Base-by-base conservation (phyloP, 139 green algal genomes). In the Coelastrella sp. region DNA sequence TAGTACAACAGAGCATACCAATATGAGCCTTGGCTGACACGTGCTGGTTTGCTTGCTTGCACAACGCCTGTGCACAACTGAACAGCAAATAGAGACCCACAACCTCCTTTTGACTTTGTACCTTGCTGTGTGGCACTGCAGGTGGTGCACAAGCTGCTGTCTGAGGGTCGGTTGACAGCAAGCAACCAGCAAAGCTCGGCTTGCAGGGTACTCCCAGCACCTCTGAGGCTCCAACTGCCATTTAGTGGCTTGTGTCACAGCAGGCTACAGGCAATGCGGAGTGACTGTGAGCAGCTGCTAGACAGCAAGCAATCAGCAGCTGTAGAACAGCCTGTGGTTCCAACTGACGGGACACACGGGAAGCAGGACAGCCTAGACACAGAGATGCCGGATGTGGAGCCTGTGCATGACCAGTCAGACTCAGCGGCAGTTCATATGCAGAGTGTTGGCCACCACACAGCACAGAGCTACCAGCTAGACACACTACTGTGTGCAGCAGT, bases 241-340 rank as follows among this genome's bases (percentile, higher is more conserved):
- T 47, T 89, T 32, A 89, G 84, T 17, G 65, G 47, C n/a, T 54
- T 80, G 5, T 80, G 66, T 20, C 81, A 81, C 84, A 73, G n/a
- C 11, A 60, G 60, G 17, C 5, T 87, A 61, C 61, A 75, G 19
- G 81, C 23, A 23, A 59, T 8, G 59, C 22, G 81, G 17, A 76
- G 20, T 22, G 73, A 22, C 13, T 75, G 22, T 76, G 81, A 65
- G 54, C 58, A 68, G 14, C 78, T 84, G 7, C 76, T 82, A 13
- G 32, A 47, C 32, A 47, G 32, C 32, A 71, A 13, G 61, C 10
- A 10, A 71, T 10, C 11, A 13, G 61, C 61, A 71, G 61, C 10
- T 13, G 10, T 71, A 71, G 61, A 13, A 71, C 61, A 71, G 61
- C 61, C 32, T 47, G 32, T 47, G 32, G 32, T 47, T 47, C 32